These are phyloP conservation scores for Sodiomyces alkalinus DNA, from an alignment of 2,329 filamentous ascomycete species.

Conservation along the genomic window DNA sequence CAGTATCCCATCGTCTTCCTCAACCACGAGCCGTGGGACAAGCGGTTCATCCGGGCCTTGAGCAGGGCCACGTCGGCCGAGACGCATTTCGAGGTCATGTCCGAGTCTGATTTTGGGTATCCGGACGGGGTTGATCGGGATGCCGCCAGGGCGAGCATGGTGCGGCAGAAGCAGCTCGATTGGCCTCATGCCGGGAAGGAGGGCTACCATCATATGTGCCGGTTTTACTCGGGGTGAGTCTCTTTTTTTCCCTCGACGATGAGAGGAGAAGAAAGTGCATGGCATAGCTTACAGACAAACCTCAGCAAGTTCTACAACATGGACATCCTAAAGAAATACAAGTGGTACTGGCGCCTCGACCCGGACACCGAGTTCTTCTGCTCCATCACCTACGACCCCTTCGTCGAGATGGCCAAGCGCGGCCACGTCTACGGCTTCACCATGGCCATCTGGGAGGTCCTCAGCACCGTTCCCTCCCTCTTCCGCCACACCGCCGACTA, in stretches of 20 bases:
- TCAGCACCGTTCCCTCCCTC: slow-evolving; percentile 23
- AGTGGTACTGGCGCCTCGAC: slow-evolving; percentile 32
- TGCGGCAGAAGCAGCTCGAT: slow-evolving; percentile 15
- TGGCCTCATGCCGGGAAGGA: slow-evolving; percentile 22
- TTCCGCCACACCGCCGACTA: slow-evolving; percentile 25
- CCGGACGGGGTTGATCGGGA: slow-evolving; percentile 18
- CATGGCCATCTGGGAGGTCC: slow-evolving; percentile 26
- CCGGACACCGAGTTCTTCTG: slow-evolving; percentile 28
- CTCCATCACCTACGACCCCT: slow-evolving; percentile 31
- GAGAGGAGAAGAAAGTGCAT: neutral
- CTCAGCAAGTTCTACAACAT: slow-evolving; percentile 26
- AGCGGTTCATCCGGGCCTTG: slow-evolving; percentile 21
- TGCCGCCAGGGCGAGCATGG: slow-evolving; percentile 17
- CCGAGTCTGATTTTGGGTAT: slow-evolving; percentile 23
- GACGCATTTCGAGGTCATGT: slow-evolving; percentile 26
- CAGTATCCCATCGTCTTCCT: slow-evolving; percentile 30
- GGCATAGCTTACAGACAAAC: neutral
- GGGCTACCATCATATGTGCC: slow-evolving; percentile 25
- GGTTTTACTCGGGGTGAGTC: slow-evolving; percentile 27
- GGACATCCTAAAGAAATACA: slow-evolving; percentile 23
- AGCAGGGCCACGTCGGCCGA: slow-evolving; percentile 19
- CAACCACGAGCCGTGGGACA: slow-evolving; percentile 27
- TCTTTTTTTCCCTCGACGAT: neutral
- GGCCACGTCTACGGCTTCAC: slow-evolving; percentile 29
- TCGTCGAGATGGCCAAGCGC: slow-evolving; percentile 27